These are phyloP conservation scores for Herpetomonas tarakana DNA, from an alignment of 208 protist species.

Conservation along the genomic window DNA sequence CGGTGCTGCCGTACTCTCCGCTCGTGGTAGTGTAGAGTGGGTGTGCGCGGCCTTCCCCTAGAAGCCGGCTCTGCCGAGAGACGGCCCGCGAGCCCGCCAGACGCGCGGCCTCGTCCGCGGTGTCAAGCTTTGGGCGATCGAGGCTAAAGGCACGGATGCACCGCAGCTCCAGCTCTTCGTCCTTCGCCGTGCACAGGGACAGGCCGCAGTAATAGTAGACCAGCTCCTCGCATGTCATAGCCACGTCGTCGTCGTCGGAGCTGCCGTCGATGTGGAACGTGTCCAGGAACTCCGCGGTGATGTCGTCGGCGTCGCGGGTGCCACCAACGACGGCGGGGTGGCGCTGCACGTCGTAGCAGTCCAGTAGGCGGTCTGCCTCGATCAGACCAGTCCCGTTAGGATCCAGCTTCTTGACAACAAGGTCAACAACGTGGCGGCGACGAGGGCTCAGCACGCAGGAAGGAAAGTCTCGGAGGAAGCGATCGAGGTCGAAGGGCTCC, in stretches of 20 bases:
- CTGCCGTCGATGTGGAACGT: conserved; percentile 28
- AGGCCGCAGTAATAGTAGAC: conserved; percentile 66
- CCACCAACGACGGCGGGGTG: conserved; percentile 61
- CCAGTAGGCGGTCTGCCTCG: conserved; percentile 28
- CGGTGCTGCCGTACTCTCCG: conserved; percentile 67
- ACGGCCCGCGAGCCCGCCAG: conserved; percentile 27
- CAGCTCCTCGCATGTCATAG: conserved; percentile 58
- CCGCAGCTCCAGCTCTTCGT: conserved; percentile 78
- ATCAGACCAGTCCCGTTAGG: conserved; percentile 44
- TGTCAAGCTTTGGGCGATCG: conserved; percentile 54
- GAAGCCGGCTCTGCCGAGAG: conserved; percentile 41
- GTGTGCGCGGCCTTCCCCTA: conserved; percentile 41
- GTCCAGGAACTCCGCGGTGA: conserved; percentile 48
- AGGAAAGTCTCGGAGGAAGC: conserved; percentile 45
- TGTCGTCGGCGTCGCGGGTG: conserved; percentile 33
- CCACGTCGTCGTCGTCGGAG: conserved; percentile 15
- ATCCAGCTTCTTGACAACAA: conserved; percentile 63
- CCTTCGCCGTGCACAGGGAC: conserved; percentile 38
- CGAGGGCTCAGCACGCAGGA: conserved; percentile 36
- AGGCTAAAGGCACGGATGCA: conserved; percentile 84
- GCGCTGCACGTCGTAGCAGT: conserved; percentile 68
- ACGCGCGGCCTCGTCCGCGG: conserved; percentile 24
- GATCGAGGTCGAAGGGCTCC: conserved; percentile 12
- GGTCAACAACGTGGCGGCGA: conserved; percentile 54
- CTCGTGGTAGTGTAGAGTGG: conserved; percentile 74